Base-by-base conservation (phyloP, 2,329 filamentous ascomycete genomes). In the Aspergillus terreus region DNA sequence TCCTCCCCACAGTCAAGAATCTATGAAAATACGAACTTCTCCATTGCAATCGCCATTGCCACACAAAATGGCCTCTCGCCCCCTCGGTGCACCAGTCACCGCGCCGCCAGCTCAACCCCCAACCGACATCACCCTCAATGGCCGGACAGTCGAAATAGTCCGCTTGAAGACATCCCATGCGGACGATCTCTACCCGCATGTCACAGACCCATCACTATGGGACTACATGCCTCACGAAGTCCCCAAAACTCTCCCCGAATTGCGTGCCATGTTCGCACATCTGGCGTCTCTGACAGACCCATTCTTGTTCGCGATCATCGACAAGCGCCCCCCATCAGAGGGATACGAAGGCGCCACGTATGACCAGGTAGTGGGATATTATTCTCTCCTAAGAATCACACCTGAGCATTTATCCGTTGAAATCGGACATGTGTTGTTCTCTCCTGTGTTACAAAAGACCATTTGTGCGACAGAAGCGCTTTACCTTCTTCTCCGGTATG, bases 401-500 rank as follows among this genome's bases (percentile, higher is more conserved):
- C 48, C 48, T 2, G 32, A 30, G 21, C 48, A 50, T 11, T 23
- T 45, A 7, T 32, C 41, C 4, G 5, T 40, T 0, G 48, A 50
- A 17, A 50, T 50, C 14, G 42, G 48, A n/a, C 4, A 32, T 11
- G 42, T 50, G 6, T 10, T 50, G 2, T 50, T 50, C 23, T 25
- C 42, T 1, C 48, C 48, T 6, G 14, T 9, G 10, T 9, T 50
- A 15, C 48, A 50, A 23, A 32, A 42, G n/a, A 50, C 19, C 14
- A 35, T 42, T 1, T 42, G 32, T 1, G 41, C 48, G 1, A 50
- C 48, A 3, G 48, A 50, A 23, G 42, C 42, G 4, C 15, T 45
- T 4, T 50, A 40, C 21, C 10, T 50, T n/a, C n/a, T 85, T n/a
- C 72, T 81, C 41, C 69, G 70, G 35, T 71, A 82, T 49, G 76